Evolutionary conservation across 345 rosid genomes (phyloP).

Genomic region (Salix caprea): DNA sequence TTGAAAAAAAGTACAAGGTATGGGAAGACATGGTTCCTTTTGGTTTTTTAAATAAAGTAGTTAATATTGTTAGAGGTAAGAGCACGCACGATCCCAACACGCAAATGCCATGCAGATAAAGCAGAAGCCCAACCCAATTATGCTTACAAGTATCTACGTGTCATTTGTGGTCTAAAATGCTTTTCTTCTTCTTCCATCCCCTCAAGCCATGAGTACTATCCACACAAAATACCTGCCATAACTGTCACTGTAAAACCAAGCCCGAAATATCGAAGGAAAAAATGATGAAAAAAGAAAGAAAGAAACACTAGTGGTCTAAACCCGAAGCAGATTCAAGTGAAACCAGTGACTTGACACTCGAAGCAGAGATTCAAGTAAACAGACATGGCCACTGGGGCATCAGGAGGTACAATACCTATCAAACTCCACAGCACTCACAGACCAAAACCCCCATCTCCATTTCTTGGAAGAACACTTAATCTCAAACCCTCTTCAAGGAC

Average conservation of each 20-base stretch:
- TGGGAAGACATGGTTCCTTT: too few species aligned
- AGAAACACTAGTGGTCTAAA: slow-evolving; percentile 21
- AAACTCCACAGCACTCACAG: slow-evolving; percentile 27
- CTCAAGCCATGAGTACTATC: neutral
- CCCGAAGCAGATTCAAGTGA: slow-evolving; percentile 5
- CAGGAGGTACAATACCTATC: slow-evolving; percentile 41
- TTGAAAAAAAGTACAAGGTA: too few species aligned
- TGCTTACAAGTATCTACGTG: neutral
- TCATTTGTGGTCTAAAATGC: slow-evolving; percentile 14
- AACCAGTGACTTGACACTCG: slow-evolving; percentile 1
- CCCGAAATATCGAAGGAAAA: neutral
- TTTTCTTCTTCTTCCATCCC: slow-evolving; percentile 9
- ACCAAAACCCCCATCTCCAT: slow-evolving; percentile 35
- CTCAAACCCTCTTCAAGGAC: slow-evolving; percentile 26
- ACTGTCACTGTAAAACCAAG: slow-evolving; percentile 23
- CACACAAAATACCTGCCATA: slow-evolving; percentile 37
- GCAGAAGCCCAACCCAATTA: neutral
- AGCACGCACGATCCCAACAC: neutral
- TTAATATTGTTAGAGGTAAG: neutral
- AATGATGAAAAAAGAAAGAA: neutral
- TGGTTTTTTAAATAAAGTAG: neutral
- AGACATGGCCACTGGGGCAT: slow-evolving; percentile 59
- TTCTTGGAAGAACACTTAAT: slow-evolving; percentile 61
- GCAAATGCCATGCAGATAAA: neutral
- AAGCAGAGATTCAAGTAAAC: neutral